Base-by-base conservation (phyloP, 2,329 filamentous ascomycete species). In the Cladosporium sp. region DNA sequence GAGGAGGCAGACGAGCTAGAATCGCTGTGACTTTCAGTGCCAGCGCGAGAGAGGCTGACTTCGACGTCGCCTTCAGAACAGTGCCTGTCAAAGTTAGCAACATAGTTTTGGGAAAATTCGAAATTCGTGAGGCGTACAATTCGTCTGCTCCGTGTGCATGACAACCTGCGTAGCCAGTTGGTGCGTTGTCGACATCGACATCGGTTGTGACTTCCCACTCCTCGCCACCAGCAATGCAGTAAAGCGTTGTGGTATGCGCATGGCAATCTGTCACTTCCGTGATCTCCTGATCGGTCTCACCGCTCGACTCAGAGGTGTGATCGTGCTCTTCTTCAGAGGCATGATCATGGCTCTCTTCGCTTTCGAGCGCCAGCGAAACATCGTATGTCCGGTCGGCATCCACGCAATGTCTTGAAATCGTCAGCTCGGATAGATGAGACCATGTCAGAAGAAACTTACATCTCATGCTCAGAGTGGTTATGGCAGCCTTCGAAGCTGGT, bases 121-220 rank as follows among this genome's bases (percentile, higher is more conserved):
- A 8, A 7, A 22, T 24, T 17, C 3, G 17, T 24, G 20, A 15
- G 34, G 70, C 80, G 64, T 74, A 88, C 83, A 78, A 77, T 45
- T 34, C 52, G 20, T 84, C 77, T 3, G 70, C 65, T 15, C 75
- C 84, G 70, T 90, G 86, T 0, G 72, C 65, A 68, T 90, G 86
- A 66, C 88, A 90, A 56, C 73, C 83, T 0, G 85, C 88, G 65
- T 84, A 89, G 53, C 80, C 73, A 0, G 84, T 75, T 1, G 86
- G 84, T 80, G 78, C 45, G 78, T 77, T 1, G 80, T 84, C 17
- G 77, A 78, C 3, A 82, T 87, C 2, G 77, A 64, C 74, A 6
- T 72, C 72, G 0, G 69, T 69, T 9, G 40, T 47, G 6, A 55
- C 52, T 20, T 55, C 19, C 52, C 52, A 55, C 22, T 55, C 52